Percentiles rank a stretch among this genome's conserved stretches.
Conservation (phyloP, 2,329 filamentous ascomycete genomes). For the Pestalotiopsis sp. region DNA sequence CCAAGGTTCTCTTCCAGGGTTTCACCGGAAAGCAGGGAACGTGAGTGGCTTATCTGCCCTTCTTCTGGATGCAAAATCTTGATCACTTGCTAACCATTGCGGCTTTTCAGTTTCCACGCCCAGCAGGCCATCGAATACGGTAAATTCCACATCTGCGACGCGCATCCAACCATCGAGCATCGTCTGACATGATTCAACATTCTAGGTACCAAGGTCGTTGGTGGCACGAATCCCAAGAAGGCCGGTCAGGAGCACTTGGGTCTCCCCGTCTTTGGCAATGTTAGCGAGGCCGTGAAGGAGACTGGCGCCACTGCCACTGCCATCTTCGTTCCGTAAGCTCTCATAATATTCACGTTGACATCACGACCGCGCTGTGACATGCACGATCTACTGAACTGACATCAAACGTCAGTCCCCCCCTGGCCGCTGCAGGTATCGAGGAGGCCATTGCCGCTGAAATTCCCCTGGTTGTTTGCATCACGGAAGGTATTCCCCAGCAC, state of each 20-base stretch:
- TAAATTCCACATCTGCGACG: conserved; percentile 42
- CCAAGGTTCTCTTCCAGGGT: conserved; percentile 94
- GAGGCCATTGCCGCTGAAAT: conserved; percentile 94
- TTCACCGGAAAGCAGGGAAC: conserved; percentile 98
- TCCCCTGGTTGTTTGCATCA: conserved; percentile 94
- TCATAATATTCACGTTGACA: conserved; percentile 11
- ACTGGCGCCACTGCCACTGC: conserved; percentile 89
- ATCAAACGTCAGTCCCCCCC: conserved; percentile 64
- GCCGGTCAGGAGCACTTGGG: conserved; percentile 87
- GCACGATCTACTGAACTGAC: conserved; percentile 5
- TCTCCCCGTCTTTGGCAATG: conserved; percentile 89
- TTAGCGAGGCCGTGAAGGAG: conserved; percentile 84
- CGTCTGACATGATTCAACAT: conserved; percentile 29
- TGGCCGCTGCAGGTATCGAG: conserved; percentile 94
- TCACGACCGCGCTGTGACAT: conserved; percentile 17
- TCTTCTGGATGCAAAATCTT: background rate
- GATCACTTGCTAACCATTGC: background rate
- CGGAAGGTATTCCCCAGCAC: conserved; percentile 96
- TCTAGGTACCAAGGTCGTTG: conserved; percentile 91
- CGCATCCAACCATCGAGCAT: conserved; percentile 5
- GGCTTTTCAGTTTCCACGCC: conserved; percentile 78
- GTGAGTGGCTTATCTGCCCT: conserved; percentile 50
- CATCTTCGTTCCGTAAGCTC: conserved; percentile 90
- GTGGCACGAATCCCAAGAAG: conserved; percentile 99
- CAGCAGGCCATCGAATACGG: conserved; percentile 98